phyloP scores from a whole-genome alignment of 1,139 yeast genomes.

The Magnusiomyces paraingens region DNA sequence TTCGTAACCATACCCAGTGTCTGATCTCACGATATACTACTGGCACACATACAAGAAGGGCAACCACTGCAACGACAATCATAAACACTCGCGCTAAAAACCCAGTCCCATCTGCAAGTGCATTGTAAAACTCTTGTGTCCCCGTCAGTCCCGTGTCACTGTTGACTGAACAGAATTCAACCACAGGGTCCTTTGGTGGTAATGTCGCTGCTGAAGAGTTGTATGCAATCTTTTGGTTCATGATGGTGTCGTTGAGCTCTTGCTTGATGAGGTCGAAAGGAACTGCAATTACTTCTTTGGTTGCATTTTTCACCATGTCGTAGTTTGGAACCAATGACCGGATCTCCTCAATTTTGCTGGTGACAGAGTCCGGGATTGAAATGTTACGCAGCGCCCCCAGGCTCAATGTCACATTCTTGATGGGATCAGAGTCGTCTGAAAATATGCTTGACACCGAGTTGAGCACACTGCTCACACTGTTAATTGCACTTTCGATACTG shows the following conservation, averaged over 20 bases:
- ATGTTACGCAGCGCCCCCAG: slow-evolving; percentile 50
- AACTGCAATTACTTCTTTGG: slow-evolving; percentile 39
- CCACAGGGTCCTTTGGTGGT: slow-evolving; percentile 24
- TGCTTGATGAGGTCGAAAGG: slow-evolving; percentile 51
- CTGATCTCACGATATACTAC: slow-evolving; percentile 41
- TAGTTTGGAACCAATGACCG: slow-evolving; percentile 49
- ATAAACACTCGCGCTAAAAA: slow-evolving; percentile 37
- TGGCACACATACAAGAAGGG: slow-evolving; percentile 39
- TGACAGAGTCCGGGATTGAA: slow-evolving; percentile 56
- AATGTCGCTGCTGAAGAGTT: slow-evolving; percentile 20
- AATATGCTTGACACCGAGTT: slow-evolving; percentile 49
- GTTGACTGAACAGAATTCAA: slow-evolving; percentile 24
- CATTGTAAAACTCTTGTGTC: slow-evolving; percentile 31
- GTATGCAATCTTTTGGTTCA: slow-evolving; percentile 13
- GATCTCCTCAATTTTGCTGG: slow-evolving; percentile 45
- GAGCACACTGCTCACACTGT: slow-evolving; percentile 36
- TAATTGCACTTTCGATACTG: slow-evolving; percentile 45
- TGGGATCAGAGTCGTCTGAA: slow-evolving; percentile 34
- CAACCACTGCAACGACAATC: slow-evolving; percentile 36
- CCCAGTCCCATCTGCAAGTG: slow-evolving; percentile 31
- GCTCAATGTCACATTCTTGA: slow-evolving; percentile 48
- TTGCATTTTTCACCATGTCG: slow-evolving; percentile 46
- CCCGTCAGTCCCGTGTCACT: slow-evolving; percentile 11
- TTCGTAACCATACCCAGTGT: slow-evolving; percentile 44
- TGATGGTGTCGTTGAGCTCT: slow-evolving; percentile 30